phyloP scores from a whole-genome alignment of 2,329 filamentous ascomycete genomes.

The Apiospora aurea region DNA sequence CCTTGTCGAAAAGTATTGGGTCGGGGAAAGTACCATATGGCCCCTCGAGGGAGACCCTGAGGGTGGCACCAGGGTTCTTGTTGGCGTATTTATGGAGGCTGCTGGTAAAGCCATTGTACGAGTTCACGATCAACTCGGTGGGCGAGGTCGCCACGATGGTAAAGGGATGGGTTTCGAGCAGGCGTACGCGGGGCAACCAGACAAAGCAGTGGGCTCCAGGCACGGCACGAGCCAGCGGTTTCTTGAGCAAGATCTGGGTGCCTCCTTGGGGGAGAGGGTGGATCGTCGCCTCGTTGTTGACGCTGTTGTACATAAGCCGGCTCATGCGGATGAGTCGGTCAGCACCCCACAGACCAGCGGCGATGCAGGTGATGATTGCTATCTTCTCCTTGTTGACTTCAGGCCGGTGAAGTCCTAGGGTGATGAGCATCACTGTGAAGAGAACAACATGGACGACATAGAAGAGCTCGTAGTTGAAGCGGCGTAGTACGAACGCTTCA shows the following conservation, averaged over 20 bases:
- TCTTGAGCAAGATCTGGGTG: conserved; percentile 55
- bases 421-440: conserved; percentile 49
- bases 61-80: conserved; percentile 54
- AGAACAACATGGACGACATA: conserved; percentile 52
- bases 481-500: conserved; percentile 43
- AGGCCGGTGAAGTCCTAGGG: conserved; percentile 53
- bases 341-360: conserved; percentile 48
- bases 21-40: conserved; percentile 65
- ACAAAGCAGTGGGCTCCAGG: conserved; percentile 70
- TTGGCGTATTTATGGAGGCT: conserved; percentile 60
- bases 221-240: conserved; percentile 49
- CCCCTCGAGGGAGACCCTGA: conserved; percentile 63
- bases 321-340: conserved; percentile 52
- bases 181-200: conserved; percentile 66
- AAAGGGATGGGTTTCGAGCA: conserved; percentile 68
- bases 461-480: conserved; percentile 55
- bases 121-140: conserved; percentile 64
- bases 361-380: conserved; percentile 48
- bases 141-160: conserved; percentile 62
- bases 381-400: conserved; percentile 44
- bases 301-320: conserved; percentile 45
- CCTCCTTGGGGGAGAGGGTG: conserved; percentile 53
- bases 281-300: conserved; percentile 50
- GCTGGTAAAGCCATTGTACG: conserved; percentile 65
- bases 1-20: conserved; percentile 58